Conservation (phyloP, 2,329 filamentous ascomycete species). For the Mycogone perniciosa region DNA sequence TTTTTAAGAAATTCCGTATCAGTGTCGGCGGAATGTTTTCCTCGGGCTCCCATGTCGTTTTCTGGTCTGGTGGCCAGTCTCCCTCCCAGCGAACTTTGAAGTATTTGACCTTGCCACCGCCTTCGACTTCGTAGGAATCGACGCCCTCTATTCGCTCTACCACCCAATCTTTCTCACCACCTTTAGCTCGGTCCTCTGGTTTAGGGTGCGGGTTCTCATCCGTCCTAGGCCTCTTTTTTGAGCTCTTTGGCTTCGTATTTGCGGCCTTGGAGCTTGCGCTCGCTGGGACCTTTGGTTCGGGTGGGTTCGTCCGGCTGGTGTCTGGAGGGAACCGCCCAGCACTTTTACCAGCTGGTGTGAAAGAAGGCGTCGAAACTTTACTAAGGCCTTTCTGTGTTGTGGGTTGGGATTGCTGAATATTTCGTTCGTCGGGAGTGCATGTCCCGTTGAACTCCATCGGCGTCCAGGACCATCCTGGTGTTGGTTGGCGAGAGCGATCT, state of each 20-base stretch:
- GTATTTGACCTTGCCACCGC: conserved; percentile 31
- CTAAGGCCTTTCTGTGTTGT: neutral
- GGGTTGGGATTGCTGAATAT: neutral
- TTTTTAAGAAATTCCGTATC: conserved; percentile 35
- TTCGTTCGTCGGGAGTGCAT: neutral
- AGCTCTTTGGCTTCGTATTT: neutral
- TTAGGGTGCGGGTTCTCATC: neutral
- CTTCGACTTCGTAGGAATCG: conserved; percentile 31
- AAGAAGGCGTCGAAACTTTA: neutral
- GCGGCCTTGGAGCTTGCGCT: neutral
- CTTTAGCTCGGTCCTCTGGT: neutral
- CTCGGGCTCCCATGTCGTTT: conserved; percentile 53
- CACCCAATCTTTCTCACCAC: conserved; percentile 30
- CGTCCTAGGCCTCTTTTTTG: neutral
- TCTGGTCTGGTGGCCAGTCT: conserved; percentile 49
- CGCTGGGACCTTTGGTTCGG: neutral
- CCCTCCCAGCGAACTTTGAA: conserved; percentile 53
- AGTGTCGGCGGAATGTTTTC: conserved; percentile 40
- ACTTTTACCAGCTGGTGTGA: neutral
- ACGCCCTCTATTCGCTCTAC: conserved; percentile 41
- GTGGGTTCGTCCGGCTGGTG: no score
- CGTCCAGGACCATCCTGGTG: neutral
- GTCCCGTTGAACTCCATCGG: neutral
- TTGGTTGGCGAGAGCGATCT: neutral
- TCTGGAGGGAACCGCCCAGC: no score